These are phyloP conservation scores for Neurospora sp. DNA, from an alignment of 495 filamentous ascomycete genomes.

Conservation along the genomic window DNA sequence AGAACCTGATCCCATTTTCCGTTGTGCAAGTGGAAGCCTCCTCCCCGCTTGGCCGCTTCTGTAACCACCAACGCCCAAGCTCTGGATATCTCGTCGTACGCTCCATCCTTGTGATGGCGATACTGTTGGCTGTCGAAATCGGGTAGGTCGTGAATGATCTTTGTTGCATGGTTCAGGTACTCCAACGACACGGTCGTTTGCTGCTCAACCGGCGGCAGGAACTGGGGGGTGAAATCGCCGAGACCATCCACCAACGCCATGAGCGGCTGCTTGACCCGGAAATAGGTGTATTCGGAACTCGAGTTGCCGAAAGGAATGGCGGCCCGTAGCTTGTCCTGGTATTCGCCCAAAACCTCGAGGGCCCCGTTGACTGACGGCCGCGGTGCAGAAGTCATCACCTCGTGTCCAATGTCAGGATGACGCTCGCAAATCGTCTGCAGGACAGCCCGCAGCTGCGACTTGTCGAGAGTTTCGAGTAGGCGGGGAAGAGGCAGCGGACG, in stretches of 20 bases:
- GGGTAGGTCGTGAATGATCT: conserved; percentile 79
- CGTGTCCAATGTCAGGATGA: conserved; percentile 69
- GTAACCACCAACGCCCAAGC: conserved; percentile 90
- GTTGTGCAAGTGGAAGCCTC: conserved; percentile 82
- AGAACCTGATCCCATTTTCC: conserved; percentile 90
- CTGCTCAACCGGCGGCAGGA: conserved; percentile 80
- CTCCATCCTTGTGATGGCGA: conserved; percentile 83
- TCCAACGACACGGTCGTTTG: conserved; percentile 69
- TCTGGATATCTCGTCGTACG: conserved; percentile 89
- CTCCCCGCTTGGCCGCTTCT: conserved; percentile 83
- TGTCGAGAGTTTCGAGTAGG: conserved; percentile 82
- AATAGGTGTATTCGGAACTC: conserved; percentile 88
- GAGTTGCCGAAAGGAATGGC: conserved; percentile 81
- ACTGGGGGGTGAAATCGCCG: conserved; percentile 89
- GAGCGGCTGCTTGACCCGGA: conserved; percentile 77
- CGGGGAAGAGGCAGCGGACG: conserved; percentile 72
- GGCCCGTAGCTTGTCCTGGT: conserved; percentile 64
- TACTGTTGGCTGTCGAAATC: conserved; percentile 78
- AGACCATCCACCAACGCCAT: conserved; percentile 77
- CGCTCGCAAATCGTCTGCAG: conserved; percentile 82
- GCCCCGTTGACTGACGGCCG: conserved; percentile 73
- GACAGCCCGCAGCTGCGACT: conserved; percentile 67
- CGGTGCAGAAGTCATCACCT: conserved; percentile 78
- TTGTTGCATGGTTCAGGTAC: conserved; percentile 81
- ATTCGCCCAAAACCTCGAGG: conserved; percentile 67